A percentile compares a stretch with the other conserved stretches of the same genome.
phyloP scores from a whole-genome alignment of 371 early-diverging fungal species.

The Homolaphlyctis polyrhiza region DNA sequence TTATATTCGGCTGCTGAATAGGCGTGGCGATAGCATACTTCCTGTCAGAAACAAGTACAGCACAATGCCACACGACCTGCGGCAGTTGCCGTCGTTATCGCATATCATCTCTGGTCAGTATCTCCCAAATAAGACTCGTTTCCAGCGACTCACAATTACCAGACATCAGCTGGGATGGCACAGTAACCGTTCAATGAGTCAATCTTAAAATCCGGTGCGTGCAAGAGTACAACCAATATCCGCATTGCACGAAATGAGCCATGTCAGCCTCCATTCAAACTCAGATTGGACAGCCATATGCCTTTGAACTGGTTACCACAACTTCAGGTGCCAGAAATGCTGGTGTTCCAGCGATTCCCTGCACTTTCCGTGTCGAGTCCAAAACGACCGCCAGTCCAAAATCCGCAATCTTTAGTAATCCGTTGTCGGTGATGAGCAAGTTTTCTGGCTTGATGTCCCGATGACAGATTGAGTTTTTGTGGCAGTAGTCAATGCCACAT shows the following conservation, averaged over 20 bases:
- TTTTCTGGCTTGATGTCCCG: conserved; percentile 57
- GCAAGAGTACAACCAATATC: not conserved
- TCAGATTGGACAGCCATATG: no score
- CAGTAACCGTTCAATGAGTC: conserved; percentile 6
- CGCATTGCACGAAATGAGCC: not conserved
- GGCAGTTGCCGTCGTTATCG: no score
- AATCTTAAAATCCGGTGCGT: conserved; percentile 3
- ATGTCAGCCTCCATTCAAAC: no score
- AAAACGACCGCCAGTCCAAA: conserved; percentile 47
- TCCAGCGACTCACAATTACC: no score
- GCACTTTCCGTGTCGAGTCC: not conserved
- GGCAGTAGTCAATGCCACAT: conserved; percentile 43
- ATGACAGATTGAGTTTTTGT: conserved; percentile 43
- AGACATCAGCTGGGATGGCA: conserved; percentile 7
- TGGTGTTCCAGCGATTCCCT: conserved; percentile 13
- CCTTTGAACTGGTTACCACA: not conserved
- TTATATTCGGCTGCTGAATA: no score
- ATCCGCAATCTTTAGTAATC: conserved; percentile 53
- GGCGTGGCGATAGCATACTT: not conserved
- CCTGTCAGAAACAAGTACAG: conserved; percentile 11
- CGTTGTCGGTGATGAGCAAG: conserved; percentile 39
- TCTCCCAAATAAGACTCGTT: no score
- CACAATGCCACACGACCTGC: conserved; percentile 12
- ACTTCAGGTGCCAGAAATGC: conserved; percentile 6
- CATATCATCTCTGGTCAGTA: no score